Base-by-base conservation (phyloP, 176 grass and related monocot species). In the Paspalum vaginatum region DNA sequence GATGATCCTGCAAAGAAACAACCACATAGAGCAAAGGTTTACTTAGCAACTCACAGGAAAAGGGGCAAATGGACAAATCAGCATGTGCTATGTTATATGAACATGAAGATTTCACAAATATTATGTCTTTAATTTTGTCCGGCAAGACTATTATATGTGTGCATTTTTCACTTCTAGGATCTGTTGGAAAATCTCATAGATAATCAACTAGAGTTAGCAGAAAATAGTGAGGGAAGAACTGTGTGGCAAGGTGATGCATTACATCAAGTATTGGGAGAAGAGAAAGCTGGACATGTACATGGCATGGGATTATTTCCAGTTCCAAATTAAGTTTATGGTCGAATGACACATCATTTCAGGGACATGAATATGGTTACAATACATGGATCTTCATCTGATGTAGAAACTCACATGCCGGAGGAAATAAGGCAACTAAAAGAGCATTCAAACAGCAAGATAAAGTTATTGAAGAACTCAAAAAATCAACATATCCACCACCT, bases 171-270 rank as follows among this genome's bases (percentile, higher is more conserved):
- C 46, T 53, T 37, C 25, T 11, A 56, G 52, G 18, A 13, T 75
- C 4, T 21, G 12, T 58, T 85, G 40, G 37, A 84, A 58, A n/a
- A 41, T 32, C 11, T 76, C 10, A 68, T 78, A 21, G n/a, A 55
- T 21, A 11, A 61, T 24, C 14, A 50, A n/a, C 50, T 46, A 68
- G 74, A 78, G 10, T 48, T 74, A 10, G 47, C 14, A 49, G 2
- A 47, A 26, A 85, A 78, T 41, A 39, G 16, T 5, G 9, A 77
- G 1, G 55, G 66, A 44, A 68, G 20, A 78, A 18, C 65, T n/a
- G 83, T 17, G 20, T 85, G 75, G 74, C 44, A 85, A 46, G 75
- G 83, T 21, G 54, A 85, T 72, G 65, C 55, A 11, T 61, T 78
- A 41, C 55, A 75, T 48, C 7, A 51, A 60, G 75, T 85, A 14